Conservation (phyloP, 306 rosid genomes). For the Geum urbanum region DNA sequence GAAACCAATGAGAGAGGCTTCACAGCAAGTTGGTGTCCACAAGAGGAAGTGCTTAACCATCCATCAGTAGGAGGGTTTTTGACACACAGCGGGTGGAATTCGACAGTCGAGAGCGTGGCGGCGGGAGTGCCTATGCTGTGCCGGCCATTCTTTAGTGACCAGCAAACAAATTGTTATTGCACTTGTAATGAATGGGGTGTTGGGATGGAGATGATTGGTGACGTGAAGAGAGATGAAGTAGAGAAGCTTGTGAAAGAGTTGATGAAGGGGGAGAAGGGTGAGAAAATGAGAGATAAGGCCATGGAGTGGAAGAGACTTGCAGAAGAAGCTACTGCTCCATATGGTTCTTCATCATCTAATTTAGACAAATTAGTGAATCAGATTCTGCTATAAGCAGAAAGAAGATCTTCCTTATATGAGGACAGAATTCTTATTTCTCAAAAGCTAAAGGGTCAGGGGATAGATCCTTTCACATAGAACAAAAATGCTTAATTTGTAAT, state of each 20-base stretch:
- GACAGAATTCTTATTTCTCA: no score
- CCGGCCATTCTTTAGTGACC: slow-evolving; percentile 6
- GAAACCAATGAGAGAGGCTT: not conserved
- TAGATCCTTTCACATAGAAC: not conserved
- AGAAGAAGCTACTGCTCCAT: not conserved
- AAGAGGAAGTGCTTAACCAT: slow-evolving; percentile 11
- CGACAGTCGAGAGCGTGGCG: not conserved
- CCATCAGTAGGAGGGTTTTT: slow-evolving; percentile 15
- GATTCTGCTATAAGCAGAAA: no score
- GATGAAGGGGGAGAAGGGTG: not conserved
- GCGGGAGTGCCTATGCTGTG: slow-evolving; percentile 19
- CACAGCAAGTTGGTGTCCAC: not conserved
- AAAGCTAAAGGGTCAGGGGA: not conserved
- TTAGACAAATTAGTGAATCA: not conserved
- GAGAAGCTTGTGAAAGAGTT: not conserved
- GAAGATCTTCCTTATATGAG: no score
- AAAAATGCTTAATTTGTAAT: no score
- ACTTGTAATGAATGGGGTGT: slow-evolving; percentile 6
- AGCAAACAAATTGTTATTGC: not conserved
- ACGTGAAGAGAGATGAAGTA: not conserved
- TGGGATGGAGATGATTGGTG: slow-evolving; percentile 8
- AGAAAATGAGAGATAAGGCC: not conserved
- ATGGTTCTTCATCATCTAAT: not conserved
- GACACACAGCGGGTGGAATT: slow-evolving; percentile 19
- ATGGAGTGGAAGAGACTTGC: slow-evolving; percentile 10